Conservation (phyloP, 192 early-diverging fungal genomes). For the Backusella morwellensis region DNA sequence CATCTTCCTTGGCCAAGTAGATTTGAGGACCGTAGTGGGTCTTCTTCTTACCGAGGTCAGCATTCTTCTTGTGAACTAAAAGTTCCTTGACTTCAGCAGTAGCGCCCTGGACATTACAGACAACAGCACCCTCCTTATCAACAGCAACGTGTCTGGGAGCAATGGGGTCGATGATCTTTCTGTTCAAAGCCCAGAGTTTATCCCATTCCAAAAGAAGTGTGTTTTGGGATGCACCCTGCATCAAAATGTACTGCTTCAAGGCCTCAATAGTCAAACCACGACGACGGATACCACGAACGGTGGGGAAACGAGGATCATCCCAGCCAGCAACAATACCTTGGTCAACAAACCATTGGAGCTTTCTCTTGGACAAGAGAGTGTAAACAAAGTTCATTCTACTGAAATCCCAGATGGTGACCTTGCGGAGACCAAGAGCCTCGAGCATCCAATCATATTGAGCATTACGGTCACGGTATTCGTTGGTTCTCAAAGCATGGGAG, state of each 20-base stretch:
- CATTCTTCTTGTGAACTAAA: constrained; percentile 97
- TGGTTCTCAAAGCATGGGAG: constrained; percentile 95
- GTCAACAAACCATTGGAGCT: constrained; percentile 96
- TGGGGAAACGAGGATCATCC: constrained; percentile 93
- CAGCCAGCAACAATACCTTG: constrained; percentile 79
- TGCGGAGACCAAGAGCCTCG: constrained; percentile 77
- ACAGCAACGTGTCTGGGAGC: constrained; percentile 90
- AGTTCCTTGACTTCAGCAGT: constrained; percentile 58
- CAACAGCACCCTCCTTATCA: constrained; percentile 61
- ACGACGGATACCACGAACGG: constrained; percentile 86
- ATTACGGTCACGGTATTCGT: constrained; percentile 98
- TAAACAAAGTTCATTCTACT: constrained; percentile 96
- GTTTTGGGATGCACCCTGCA: constrained; percentile 98
- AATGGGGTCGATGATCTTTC: constrained; percentile 94
- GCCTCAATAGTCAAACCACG: constrained; percentile 98
- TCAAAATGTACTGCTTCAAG: constrained; percentile 92
- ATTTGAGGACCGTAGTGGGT: constrained; percentile 77
- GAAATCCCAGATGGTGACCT: constrained; percentile 95
- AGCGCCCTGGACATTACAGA: constrained; percentile 64
- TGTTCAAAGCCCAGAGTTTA: constrained; percentile 98
- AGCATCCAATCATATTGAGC: constrained; percentile 97
- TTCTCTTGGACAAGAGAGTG: constrained; percentile 97
- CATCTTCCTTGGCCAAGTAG: constrained; percentile 86
- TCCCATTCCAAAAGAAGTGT: constrained; percentile 96
- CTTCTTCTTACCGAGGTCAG: constrained; percentile 83